phyloP scores from a whole-genome alignment of 495 filamentous ascomycete genomes.

The Aspergillus bertholletiae region DNA sequence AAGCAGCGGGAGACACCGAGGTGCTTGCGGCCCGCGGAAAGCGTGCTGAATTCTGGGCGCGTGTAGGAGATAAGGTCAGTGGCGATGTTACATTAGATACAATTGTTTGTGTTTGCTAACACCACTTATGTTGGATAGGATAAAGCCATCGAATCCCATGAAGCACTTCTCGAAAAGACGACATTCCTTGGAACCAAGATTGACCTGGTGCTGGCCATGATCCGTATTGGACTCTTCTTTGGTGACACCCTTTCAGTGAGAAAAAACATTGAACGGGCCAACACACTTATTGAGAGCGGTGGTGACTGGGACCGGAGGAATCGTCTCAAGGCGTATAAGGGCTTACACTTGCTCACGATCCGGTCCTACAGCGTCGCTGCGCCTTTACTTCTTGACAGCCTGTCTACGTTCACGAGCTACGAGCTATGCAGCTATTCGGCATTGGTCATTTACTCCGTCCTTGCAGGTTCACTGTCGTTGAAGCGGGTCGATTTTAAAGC shows the following conservation, averaged over 20 bases:
- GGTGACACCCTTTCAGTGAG: slow-evolving; percentile 86
- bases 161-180: slow-evolving; percentile 90
- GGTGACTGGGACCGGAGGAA: slow-evolving; percentile 99
- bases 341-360: slow-evolving; percentile 84
- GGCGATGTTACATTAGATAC: neutral
- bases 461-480: slow-evolving; percentile 89
- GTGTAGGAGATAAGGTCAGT: slow-evolving; percentile 87
- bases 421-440: slow-evolving; percentile 94
- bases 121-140: slow-evolving; percentile 55
- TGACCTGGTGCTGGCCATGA: slow-evolving; percentile 91
- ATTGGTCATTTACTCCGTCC: slow-evolving; percentile 91
- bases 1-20: slow-evolving; percentile 95
- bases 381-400: slow-evolving; percentile 87
- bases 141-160: slow-evolving; percentile 85
- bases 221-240: slow-evolving; percentile 93
- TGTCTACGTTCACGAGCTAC: slow-evolving; percentile 98
- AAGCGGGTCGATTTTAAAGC: slow-evolving; percentile 98
- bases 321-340: slow-evolving; percentile 96
- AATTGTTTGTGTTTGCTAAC: slow-evolving; percentile 8
- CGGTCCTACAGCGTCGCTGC: slow-evolving; percentile 87
- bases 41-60: slow-evolving; percentile 90
- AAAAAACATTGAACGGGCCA: slow-evolving; percentile 88
- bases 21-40: slow-evolving; percentile 89
- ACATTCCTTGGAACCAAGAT: slow-evolving; percentile 94
- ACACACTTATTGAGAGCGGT: slow-evolving; percentile 84